Conservation (phyloP, 1,284 basidiomycete genomes). For the Volvariella surrecta region DNA sequence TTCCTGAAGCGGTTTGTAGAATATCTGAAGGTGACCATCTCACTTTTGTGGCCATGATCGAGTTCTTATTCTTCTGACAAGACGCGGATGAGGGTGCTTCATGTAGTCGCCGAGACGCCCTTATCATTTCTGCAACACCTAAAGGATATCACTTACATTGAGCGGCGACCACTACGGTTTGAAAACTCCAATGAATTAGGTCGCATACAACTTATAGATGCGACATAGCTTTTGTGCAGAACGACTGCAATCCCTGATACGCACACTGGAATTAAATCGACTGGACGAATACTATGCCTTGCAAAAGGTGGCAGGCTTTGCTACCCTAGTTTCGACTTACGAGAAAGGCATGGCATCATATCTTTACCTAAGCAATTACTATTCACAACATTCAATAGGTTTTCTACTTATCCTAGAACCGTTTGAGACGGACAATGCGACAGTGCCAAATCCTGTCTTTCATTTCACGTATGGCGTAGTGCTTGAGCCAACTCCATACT, state of each 20-base stretch:
- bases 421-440: constrained; percentile 98
- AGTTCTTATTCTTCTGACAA: constrained; percentile 19
- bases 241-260: constrained; percentile 87
- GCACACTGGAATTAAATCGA: constrained; percentile 86
- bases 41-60: not conserved
- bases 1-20: constrained; percentile 98
- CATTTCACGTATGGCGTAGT: constrained; percentile 80
- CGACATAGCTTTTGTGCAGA: constrained; percentile 89
- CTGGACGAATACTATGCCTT: constrained; percentile 89
- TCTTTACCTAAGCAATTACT: constrained; percentile 5
- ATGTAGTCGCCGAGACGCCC: constrained; percentile 99
- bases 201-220: not conserved
- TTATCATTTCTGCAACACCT: constrained; percentile 97
- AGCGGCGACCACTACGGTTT: constrained; percentile 87
- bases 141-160: constrained; percentile 99
- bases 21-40: constrained; percentile 77
- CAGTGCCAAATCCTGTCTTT: constrained; percentile 98
- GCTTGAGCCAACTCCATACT: constrained; percentile 1
- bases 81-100: constrained; percentile 98
- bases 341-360: constrained; percentile 68
- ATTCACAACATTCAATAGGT: constrained; percentile 39
- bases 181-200: constrained; percentile 11
- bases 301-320: constrained; percentile 95
- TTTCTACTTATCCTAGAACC: constrained; percentile 97
- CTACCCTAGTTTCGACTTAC: constrained; percentile 96